Base-by-base conservation (phyloP, 345 rosid species). In the Gossypium rotundifolium region DNA sequence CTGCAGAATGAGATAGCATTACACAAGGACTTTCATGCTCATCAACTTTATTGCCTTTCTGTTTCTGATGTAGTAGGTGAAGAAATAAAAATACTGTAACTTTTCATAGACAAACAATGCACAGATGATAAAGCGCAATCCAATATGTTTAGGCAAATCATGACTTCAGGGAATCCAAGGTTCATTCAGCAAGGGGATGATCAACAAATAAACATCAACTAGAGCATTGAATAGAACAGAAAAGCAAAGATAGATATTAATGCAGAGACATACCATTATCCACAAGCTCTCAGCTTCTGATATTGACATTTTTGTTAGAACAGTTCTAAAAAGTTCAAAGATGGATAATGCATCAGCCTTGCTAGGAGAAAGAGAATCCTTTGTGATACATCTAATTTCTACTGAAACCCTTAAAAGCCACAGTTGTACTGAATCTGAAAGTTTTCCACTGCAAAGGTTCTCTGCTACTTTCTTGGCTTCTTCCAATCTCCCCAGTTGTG, bases 201-300 rank as follows among this genome's bases (percentile, higher is more conserved):
- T 40, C n/a, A 40, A 40, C 7, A n/a, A 17, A 40, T 40, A 40
- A 7, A 23, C 23, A 64, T 38, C 46, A 64, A 40, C 11, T 9
- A 17, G 23, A 3, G 2, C 20, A 4, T 13, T 11, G 13, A 64
- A 10, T 13, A 64, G 49, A 57, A 17, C 17, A 70, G 14, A 53
- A 46, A 6, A 29, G 11, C 6, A 40, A 27, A 70, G 9, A 2
- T 0, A 16, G 3, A 2, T 5, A 48, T 63, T 69, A 76, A 53
- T 11, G 29, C 11, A 18, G n/a, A 57, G 18, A 75, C 85, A 65
- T 88, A 93, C 99, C 97, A 86, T 81, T 25, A 78, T 74, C 99
- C 99, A 95, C 83, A 93, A 80, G 83, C 85, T 83, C 82, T 89
- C 94, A 58, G 97, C 88, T 83, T 90, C 87, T 17, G 88, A 75